Evolutionary conservation across 2,329 filamentous ascomycete species (phyloP).

Genomic region (Leptodontidium sp.): DNA sequence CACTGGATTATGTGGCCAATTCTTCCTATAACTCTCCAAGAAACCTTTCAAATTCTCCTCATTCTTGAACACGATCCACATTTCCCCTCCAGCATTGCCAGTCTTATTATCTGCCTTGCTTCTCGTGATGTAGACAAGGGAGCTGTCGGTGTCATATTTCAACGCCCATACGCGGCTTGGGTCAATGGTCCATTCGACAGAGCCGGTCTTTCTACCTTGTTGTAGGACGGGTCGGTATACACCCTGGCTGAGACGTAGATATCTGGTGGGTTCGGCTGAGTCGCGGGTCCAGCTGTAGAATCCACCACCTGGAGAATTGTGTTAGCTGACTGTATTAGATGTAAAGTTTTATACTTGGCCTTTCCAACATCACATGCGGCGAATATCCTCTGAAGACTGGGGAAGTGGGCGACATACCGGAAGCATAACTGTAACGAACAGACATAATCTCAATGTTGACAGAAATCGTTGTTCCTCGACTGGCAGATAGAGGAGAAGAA

Average conservation of each 20-base stretch:
- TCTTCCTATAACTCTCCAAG: not conserved
- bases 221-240: not conserved
- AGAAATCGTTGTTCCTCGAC: not conserved
- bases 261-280: not conserved
- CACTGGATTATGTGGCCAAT: not conserved
- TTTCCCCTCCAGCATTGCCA: not conserved
- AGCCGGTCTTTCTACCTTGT: not conserved
- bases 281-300: not conserved
- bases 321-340: not conserved
- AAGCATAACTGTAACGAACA: not conserved
- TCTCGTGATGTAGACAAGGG: not conserved
- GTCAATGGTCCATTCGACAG: not conserved
- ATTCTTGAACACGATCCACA: conserved; percentile 11
- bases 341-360: not conserved
- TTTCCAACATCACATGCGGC: not conserved
- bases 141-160: not conserved
- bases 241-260: not conserved
- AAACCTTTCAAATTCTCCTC: not conserved
- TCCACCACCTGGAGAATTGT: not conserved
- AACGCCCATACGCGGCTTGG: not conserved
- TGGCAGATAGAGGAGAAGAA: not conserved
- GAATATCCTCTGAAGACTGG: not conserved
- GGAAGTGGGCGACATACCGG: not conserved
- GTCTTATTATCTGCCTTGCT: not conserved
- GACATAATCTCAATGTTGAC: conserved; percentile 1